These are phyloP conservation scores for Suillus spraguei DNA, from an alignment of 768 basidiomycete genomes.

Conservation along the genomic window DNA sequence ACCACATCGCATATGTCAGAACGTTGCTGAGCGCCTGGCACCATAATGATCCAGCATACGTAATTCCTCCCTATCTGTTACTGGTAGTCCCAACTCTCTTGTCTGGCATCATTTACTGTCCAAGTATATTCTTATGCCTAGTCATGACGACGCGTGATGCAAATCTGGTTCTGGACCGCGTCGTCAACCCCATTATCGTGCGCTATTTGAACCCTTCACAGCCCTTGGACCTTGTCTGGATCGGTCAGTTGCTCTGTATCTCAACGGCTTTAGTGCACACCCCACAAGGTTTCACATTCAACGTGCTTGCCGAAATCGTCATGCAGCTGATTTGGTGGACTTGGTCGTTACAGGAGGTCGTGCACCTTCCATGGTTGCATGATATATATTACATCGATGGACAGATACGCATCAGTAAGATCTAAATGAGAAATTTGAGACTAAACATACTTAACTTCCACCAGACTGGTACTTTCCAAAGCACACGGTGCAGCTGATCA, in stretches of 20 bases:
- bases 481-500: not conserved
- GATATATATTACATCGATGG: not conserved
- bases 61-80: slow-evolving; percentile 18
- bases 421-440: not conserved
- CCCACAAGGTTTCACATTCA: slow-evolving; percentile 16
- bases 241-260: slow-evolving; percentile 25
- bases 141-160: slow-evolving; percentile 7
- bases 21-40: slow-evolving; percentile 32
- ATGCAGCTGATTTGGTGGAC: not conserved
- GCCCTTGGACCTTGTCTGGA: slow-evolving; percentile 20
- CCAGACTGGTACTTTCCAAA: not conserved
- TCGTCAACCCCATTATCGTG: slow-evolving; percentile 24
- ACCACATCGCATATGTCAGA: slow-evolving; percentile 27
- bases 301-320: not conserved
- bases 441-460: not conserved
- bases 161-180: slow-evolving; percentile 6
- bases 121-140: slow-evolving; percentile 5
- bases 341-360: slow-evolving; percentile 32
- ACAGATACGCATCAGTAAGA: not conserved
- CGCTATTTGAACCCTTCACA: slow-evolving; percentile 26
- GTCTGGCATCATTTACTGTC: slow-evolving; percentile 24
- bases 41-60: slow-evolving; percentile 23
- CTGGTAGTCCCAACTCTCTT: slow-evolving; percentile 19
- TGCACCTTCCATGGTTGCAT: slow-evolving; percentile 11
- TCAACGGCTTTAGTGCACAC: slow-evolving; percentile 29